A percentile compares a stretch with the other conserved stretches of the same genome.
Conservation (phyloP, 169 alveolate genomes). For the Plasmodium coatneyi region DNA sequence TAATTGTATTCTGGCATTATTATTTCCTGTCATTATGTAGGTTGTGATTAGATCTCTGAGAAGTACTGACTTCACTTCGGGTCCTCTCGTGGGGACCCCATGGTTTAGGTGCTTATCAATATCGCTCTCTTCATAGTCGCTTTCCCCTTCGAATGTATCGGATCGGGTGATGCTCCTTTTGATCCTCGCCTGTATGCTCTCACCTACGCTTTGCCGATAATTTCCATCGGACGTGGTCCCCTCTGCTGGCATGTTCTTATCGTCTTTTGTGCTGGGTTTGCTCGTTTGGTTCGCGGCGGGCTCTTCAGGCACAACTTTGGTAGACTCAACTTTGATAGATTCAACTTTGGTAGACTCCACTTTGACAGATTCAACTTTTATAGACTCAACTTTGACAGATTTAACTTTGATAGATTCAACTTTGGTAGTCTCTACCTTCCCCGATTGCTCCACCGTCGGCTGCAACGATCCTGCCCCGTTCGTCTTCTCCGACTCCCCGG, state of each 20-base stretch:
- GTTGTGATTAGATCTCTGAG: conserved; percentile 79
- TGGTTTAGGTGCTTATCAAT: conserved; percentile 22
- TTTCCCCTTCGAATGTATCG: conserved; percentile 9
- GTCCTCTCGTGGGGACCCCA: conserved; percentile 72
- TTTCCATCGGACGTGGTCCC: not conserved
- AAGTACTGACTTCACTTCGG: conserved; percentile 78
- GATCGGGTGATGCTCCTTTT: not conserved
- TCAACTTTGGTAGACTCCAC: not conserved
- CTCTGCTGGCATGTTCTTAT: not conserved
- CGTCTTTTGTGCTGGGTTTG: not conserved
- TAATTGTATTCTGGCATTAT: conserved; percentile 83
- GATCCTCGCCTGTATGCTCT: not conserved
- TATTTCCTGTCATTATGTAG: conserved; percentile 83
- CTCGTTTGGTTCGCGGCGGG: not conserved
- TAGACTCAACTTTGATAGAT: too few species aligned
- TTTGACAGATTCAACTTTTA: not conserved
- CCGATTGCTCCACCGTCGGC: not conserved
- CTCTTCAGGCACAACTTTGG: not conserved
- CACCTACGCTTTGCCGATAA: not conserved
- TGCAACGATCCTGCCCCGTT: not conserved
- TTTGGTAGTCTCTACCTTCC: not conserved
- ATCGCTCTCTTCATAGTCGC: conserved; percentile 51
- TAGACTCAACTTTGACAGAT: not conserved
- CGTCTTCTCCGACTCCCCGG: not conserved
- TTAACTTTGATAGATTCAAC: too few species aligned